Evolutionary conservation across 73 alveolate genomes (phyloP).

Genomic region (Uronychia binucleata): DNA sequence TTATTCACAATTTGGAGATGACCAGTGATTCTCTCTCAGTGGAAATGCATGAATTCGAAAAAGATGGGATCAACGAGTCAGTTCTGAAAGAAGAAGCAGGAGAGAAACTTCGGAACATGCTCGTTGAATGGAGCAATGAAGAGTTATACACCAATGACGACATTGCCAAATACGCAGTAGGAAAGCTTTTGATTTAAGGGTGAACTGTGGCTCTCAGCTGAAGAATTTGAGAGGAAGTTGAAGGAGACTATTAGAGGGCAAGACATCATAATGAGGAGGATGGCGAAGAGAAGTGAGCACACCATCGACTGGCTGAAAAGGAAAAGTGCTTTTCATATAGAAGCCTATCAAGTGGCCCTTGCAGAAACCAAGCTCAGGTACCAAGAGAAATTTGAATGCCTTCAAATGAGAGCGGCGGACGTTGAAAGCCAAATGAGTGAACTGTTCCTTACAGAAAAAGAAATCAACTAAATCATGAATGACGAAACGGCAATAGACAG

Average conservation of each 20-base stretch:
- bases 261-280: neutral
- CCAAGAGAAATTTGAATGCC: neutral
- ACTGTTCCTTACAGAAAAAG: neutral
- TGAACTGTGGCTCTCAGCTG: neutral
- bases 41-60: neutral
- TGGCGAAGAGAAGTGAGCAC: neutral
- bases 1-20: neutral
- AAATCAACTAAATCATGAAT: too few species aligned
- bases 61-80: neutral
- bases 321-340: neutral
- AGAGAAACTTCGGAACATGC: neutral
- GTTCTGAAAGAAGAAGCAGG: neutral
- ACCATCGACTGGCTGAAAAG: neutral
- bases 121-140: neutral
- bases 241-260: neutral
- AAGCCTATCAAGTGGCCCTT: neutral
- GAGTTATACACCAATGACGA: slow-evolving; percentile 2
- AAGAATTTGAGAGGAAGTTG: neutral
- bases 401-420: neutral
- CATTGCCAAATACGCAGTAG: neutral
- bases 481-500: neutral
- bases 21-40: neutral
- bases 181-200: neutral
- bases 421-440: neutral
- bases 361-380: neutral